phyloP scores from a whole-genome alignment of 139 green algal species.

The Chlamydomonas incerta region DNA sequence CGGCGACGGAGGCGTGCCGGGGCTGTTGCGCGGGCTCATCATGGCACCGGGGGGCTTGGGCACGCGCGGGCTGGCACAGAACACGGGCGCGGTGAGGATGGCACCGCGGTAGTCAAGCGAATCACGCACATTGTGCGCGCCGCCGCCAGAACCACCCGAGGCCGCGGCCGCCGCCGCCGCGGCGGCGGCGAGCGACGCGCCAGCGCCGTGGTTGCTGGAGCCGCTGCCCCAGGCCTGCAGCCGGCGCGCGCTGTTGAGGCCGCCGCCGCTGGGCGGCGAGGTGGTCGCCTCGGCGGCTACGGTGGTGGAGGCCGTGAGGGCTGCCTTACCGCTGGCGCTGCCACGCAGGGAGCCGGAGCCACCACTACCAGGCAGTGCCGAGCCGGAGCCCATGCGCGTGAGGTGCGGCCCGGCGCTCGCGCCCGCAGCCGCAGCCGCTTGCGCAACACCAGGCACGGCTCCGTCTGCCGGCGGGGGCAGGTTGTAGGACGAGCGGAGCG shows the following conservation, averaged over 20 bases:
- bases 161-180: background rate
- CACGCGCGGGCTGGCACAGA: background rate
- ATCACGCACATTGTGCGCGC: too few relatives aligned
- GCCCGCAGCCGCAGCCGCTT: background rate
- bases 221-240: too few relatives aligned
- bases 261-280: too few relatives aligned
- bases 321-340: background rate
- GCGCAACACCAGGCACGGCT: background rate
- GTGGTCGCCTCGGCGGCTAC: too few relatives aligned
- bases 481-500: background rate
- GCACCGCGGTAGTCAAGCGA: constrained; percentile 1
- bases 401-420: background rate
- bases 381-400: background rate
- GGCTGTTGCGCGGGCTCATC: background rate
- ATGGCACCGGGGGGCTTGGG: background rate
- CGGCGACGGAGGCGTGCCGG: background rate
- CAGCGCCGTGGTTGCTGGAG: background rate
- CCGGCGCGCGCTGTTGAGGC: too few relatives aligned
- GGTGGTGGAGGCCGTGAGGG: too few relatives aligned
- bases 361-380: background rate
- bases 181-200: background rate
- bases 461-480: background rate
- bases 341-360: background rate
- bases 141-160: too few relatives aligned
- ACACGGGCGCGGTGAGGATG: background rate